Evolutionary conservation across 2,329 filamentous ascomycete species (phyloP).

Genomic region (Ascosphaera apis): DNA sequence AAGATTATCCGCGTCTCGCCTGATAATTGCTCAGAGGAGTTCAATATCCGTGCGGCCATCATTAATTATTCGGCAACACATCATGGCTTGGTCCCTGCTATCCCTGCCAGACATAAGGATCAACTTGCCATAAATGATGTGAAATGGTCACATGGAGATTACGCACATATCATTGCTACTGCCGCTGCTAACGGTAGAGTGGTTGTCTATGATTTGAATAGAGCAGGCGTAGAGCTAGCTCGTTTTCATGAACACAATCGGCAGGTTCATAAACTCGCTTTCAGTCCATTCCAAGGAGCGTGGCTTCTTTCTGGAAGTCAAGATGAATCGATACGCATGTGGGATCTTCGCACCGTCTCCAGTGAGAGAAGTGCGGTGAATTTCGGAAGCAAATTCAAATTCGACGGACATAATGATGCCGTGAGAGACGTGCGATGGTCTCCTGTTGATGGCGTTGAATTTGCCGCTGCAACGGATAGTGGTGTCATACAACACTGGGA

Average conservation of each 20-base stretch:
- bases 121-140: constrained; percentile 41
- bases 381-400: constrained; percentile 31
- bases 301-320: constrained; percentile 41
- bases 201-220: constrained; percentile 40
- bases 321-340: constrained; percentile 39
- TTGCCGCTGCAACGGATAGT: constrained; percentile 41
- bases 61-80: constrained; percentile 32
- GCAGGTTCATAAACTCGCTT: constrained; percentile 41
- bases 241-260: constrained; percentile 41
- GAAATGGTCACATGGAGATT: constrained; percentile 42
- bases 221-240: constrained; percentile 35
- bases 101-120: constrained; percentile 29
- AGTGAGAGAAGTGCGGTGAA: constrained; percentile 25
- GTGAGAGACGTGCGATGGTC: constrained; percentile 44
- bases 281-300: constrained; percentile 37
- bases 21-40: constrained; percentile 34
- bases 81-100: constrained; percentile 18
- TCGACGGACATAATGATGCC: constrained; percentile 34
- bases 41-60: constrained; percentile 38
- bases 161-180: constrained; percentile 36
- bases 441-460: constrained; percentile 36
- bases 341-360: constrained; percentile 35
- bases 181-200: constrained; percentile 42
- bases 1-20: constrained; percentile 39
- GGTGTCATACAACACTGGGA: constrained; percentile 43